Evolutionary conservation across 2,329 filamentous ascomycete species (phyloP), one percentile per base, ranked within the genome.

Genomic region (Botrytis galanthina): DNA sequence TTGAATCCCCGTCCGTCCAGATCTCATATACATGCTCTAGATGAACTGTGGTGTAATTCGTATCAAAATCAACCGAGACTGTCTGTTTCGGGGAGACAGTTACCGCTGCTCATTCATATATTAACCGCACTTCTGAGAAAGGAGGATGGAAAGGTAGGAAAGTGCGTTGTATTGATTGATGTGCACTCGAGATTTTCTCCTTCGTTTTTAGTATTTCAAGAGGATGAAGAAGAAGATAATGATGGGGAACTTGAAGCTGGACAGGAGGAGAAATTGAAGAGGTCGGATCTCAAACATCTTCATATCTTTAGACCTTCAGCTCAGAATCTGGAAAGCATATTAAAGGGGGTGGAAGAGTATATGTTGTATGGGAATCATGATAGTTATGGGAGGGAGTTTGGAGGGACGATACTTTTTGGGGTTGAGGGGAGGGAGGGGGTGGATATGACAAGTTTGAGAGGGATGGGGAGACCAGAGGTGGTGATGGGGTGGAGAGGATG

Each of bases 171-270:
- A 4, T 39, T 91, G 10, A 78, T 91, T 66, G 89, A 91, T 76
- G 79, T 86, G 2, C 87, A 89, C 63, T 82, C 83, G 14, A 84
- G 84, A 14, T 91, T 91, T 75, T 87, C 90, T 73, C 81, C 85
- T 3, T 85, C 77, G 6, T 76, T 79, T 66, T 67, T 82, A 0
- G 3, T 18, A 4, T 48, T 70, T 20, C 20, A 20, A 14, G 6
- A 32, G 5, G 42, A 46, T 16, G 1, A 37, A 74, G 0, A n/a
- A 57, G n/a, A 66, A 14, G 26, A 26, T 29, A 5, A 29, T 4
- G 32, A 35, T 37, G 29, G 16, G 37, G 35, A 16, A 1, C 10
- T 6, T 26, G 48, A 59, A 35, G 3, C 20, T 5, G n/a, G 5
- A 14, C 16, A 7, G n/a, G 22, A 35, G 29, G 39, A 46, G 8